These are phyloP conservation scores for Trichoderma harzianum DNA, from an alignment of 2,329 filamentous ascomycete genomes.

Conservation along the genomic window DNA sequence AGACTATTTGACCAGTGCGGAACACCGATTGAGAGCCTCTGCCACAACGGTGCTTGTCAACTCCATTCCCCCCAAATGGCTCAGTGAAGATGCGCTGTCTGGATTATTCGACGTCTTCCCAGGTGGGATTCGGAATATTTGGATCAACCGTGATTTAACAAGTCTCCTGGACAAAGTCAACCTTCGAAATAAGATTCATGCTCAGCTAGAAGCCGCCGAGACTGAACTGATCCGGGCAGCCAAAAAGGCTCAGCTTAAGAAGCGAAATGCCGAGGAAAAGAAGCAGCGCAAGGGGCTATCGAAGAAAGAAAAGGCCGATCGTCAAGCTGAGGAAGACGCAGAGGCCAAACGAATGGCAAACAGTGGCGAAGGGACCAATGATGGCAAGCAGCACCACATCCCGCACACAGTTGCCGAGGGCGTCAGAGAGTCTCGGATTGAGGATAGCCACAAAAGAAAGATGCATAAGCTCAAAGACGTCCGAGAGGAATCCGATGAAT, in stretches of 20 bases:
- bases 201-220: constrained; percentile 73
- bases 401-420: constrained; percentile 50
- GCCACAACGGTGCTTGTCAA: constrained; percentile 94
- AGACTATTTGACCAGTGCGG: constrained; percentile 88
- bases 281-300: constrained; percentile 53
- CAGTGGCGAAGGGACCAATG: constrained; percentile 46
- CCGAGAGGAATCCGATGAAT: constrained; percentile 7
- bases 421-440: constrained; percentile 38
- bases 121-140: constrained; percentile 90
- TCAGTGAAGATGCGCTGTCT: constrained; percentile 74
- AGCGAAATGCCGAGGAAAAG: constrained; percentile 61
- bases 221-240: constrained; percentile 78
- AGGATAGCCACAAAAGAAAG: constrained; percentile 10
- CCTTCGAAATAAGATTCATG: constrained; percentile 66
- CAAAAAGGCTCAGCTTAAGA: constrained; percentile 74
- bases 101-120: constrained; percentile 94
- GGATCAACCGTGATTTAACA: constrained; percentile 90
- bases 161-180: constrained; percentile 81
- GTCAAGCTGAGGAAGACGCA: constrained; percentile 46
- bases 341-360: constrained; percentile 51
- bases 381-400: constrained; percentile 51
- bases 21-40: constrained; percentile 88
- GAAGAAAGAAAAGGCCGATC: constrained; percentile 49
- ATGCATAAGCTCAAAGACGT: neutral
- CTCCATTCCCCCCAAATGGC: constrained; percentile 87